These are phyloP conservation scores for Phytophthora uliginosa DNA, from an alignment of 352 stramenopile genomes.

Conservation along the genomic window DNA sequence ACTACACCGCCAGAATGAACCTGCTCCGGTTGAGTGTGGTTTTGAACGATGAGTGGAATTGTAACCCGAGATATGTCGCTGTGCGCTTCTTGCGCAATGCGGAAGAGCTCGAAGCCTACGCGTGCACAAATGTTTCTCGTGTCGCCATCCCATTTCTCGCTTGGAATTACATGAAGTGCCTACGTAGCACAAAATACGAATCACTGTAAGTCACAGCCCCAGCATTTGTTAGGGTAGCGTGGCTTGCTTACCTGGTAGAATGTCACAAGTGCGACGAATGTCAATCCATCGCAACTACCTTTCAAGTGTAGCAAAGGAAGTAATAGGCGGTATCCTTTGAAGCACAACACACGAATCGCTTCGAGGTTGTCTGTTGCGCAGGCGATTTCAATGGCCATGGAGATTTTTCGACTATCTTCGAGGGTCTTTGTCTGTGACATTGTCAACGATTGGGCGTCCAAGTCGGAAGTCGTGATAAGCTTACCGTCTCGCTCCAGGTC, in stretches of 20 bases:
- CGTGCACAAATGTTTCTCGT: constrained; percentile 60
- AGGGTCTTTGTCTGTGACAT: constrained; percentile 48
- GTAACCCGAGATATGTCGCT: constrained; percentile 26
- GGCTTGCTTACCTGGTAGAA: constrained; percentile 54
- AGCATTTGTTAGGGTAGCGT: too few relatives aligned
- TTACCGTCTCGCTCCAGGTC: constrained; percentile 54
- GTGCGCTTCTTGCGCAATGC: constrained; percentile 41
- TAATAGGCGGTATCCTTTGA: constrained; percentile 77
- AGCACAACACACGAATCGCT: constrained; percentile 58
- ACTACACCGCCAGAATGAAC: not conserved
- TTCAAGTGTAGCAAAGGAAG: constrained; percentile 75
- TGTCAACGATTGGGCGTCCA: constrained; percentile 41
- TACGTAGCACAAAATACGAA: constrained; percentile 5
- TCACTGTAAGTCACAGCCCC: not conserved
- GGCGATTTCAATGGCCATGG: constrained; percentile 74
- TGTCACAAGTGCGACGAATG: constrained; percentile 63
- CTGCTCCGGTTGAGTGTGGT: constrained; percentile 1
- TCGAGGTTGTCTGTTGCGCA: constrained; percentile 58
- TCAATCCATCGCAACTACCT: constrained; percentile 44
- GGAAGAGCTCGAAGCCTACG: constrained; percentile 73
- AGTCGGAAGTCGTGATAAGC: constrained; percentile 34
- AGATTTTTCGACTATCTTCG: constrained; percentile 58
- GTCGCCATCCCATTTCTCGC: constrained; percentile 54
- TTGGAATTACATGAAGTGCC: constrained; percentile 37
- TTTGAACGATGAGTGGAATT: constrained; percentile 31